phyloP scores from a whole-genome alignment of 2,329 filamentous ascomycete species.

The Nothophaeocryptopus gaeumannii region DNA sequence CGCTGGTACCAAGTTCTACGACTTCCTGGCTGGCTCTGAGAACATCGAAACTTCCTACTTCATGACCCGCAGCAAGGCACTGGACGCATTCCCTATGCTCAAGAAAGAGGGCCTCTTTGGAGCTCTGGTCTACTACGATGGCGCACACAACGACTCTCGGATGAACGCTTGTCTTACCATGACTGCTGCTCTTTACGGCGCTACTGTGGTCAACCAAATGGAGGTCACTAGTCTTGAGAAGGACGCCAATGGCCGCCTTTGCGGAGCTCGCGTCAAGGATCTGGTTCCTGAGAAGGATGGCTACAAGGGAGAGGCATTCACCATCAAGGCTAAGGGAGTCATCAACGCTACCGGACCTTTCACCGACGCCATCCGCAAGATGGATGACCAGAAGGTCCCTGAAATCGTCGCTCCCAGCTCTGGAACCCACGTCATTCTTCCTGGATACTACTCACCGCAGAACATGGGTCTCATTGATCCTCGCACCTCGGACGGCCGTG shows the following conservation, averaged over 20 bases:
- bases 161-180: conserved; percentile 89
- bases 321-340: conserved; percentile 73
- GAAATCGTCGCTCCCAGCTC: conserved; percentile 84
- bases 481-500: conserved; percentile 79
- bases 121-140: conserved; percentile 86
- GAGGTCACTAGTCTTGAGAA: conserved; percentile 77
- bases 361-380: conserved; percentile 78
- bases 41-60: conserved; percentile 90
- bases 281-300: conserved; percentile 65
- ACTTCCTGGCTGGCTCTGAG: conserved; percentile 78
- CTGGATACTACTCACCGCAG: conserved; percentile 79
- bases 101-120: conserved; percentile 76
- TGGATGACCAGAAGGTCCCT: conserved; percentile 69
- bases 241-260: conserved; percentile 68
- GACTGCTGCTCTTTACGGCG: conserved; percentile 83
- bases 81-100: conserved; percentile 86
- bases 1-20: conserved; percentile 77
- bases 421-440: conserved; percentile 81
- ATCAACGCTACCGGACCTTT: conserved; percentile 90
- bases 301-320: conserved; percentile 60
- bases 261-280: conserved; percentile 71
- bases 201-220: conserved; percentile 78
- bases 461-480: conserved; percentile 89
- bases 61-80: conserved; percentile 77
- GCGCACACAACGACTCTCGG: conserved; percentile 85